Conservation (phyloP, 306 rosid species). For the Ammopiptanthus mongolicus region DNA sequence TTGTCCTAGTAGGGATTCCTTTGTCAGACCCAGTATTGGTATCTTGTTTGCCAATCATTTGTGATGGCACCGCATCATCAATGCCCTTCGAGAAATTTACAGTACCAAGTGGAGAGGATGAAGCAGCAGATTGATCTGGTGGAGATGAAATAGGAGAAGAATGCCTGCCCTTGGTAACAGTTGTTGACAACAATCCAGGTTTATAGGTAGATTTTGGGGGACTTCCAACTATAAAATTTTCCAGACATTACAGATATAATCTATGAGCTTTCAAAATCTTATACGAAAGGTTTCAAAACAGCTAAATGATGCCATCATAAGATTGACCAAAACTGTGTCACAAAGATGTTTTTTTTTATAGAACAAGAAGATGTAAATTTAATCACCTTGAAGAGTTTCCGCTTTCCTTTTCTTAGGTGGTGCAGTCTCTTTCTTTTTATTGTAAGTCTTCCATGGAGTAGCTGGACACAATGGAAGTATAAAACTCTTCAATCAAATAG, state of each 20-base stretch:
- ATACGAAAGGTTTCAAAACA: constrained; percentile 8
- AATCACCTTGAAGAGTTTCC: constrained; percentile 74
- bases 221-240: constrained; percentile 39
- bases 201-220: constrained; percentile 56
- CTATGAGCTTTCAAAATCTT: background rate
- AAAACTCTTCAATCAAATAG: constrained; percentile 18
- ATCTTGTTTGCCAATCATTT: constrained; percentile 49
- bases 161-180: constrained; percentile 53
- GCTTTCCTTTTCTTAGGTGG: constrained; percentile 65
- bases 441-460: constrained; percentile 60
- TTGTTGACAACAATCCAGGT: constrained; percentile 48
- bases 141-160: constrained; percentile 73
- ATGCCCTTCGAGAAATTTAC: constrained; percentile 45
- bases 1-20: constrained; percentile 41
- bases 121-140: constrained; percentile 53
- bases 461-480: constrained; percentile 47
- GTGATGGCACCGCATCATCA: constrained; percentile 55
- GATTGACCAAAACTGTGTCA: background rate
- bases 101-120: constrained; percentile 59
- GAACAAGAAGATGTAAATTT: constrained; percentile 14
- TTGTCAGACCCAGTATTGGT: constrained; percentile 45
- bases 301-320: background rate
- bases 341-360: background rate
- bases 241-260: constrained; percentile 11
- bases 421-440: constrained; percentile 70